A percentile compares a stretch with the other conserved stretches of the same genome.
Evolutionary conservation across 768 basidiomycete genomes (phyloP).

Genomic region (Termitomyces sp.): DNA sequence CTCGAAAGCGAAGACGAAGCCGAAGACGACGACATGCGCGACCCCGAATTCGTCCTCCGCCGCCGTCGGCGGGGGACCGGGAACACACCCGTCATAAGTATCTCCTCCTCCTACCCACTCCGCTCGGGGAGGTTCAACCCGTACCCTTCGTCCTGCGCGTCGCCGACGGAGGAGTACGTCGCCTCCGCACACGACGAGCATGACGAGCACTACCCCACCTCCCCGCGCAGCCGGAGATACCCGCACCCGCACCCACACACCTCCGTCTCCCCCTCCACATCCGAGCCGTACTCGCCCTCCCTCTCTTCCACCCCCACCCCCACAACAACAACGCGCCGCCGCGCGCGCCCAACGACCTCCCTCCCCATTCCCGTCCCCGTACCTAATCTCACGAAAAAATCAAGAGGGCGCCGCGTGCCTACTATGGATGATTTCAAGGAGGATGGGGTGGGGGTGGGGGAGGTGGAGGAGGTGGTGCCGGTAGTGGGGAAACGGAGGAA

Average conservation of each 20-base stretch:
- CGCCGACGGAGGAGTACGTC: no score
- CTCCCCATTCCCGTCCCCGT: slow-evolving; percentile 42
- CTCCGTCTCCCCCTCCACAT: slow-evolving; percentile 11
- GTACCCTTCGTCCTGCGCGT: slow-evolving; percentile 9
- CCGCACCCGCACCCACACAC: slow-evolving; percentile 6
- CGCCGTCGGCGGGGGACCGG: no score
- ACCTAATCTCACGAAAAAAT: slow-evolving; percentile 48
- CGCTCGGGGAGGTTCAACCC: slow-evolving; percentile 14
- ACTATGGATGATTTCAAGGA: slow-evolving; percentile 25
- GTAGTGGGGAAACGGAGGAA: slow-evolving; percentile 15
- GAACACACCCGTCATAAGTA: no score
- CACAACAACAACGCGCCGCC: no score
- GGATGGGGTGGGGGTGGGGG: slow-evolving; percentile 2
- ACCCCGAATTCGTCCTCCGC: slow-evolving; percentile 30
- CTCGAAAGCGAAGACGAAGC: slow-evolving; percentile 28
- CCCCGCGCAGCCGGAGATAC: slow-evolving; percentile 8
- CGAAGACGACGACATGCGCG: slow-evolving; percentile 26
- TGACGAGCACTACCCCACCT: no score
- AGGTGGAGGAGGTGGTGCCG: not conserved
- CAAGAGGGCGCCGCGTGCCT: slow-evolving; percentile 46
- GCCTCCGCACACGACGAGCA: no score
- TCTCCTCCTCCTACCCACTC: slow-evolving; percentile 4
- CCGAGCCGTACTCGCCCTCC: slow-evolving; percentile 9
- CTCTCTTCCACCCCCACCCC: no score
- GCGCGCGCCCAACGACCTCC: slow-evolving; percentile 19